A percentile compares a stretch with the other conserved stretches of the same genome.
phyloP scores from a whole-genome alignment of 179 eudicot genomes.

The Beta corolliflora region DNA sequence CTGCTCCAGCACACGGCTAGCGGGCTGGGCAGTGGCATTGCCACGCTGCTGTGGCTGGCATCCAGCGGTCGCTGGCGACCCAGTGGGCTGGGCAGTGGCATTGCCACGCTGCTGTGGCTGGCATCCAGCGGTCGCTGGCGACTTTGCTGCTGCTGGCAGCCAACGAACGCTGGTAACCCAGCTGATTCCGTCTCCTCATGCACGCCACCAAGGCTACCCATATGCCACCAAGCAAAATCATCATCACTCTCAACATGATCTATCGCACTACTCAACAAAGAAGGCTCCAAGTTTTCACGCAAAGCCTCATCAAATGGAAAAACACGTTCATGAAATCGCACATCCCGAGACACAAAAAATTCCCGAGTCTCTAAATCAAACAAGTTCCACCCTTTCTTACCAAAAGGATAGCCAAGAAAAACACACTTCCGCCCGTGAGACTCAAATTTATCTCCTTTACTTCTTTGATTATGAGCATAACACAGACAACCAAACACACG shows the following conservation, averaged over 20 bases:
- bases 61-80: no score
- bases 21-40: no score
- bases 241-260: no score
- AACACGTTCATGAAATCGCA: background rate
- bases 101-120: no score
- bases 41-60: no score
- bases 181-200: background rate
- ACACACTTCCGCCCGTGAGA: background rate
- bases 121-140: no score
- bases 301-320: background rate
- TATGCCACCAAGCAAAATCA: background rate
- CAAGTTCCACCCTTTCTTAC: background rate
- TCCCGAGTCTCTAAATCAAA: background rate
- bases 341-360: background rate
- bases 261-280: background rate
- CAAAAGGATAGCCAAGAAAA: constrained; percentile 4
- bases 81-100: no score
- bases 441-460: background rate
- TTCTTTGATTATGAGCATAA: background rate
- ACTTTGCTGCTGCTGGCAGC: background rate
- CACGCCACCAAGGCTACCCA: background rate
- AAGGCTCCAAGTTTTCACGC: background rate
- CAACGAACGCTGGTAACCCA: background rate
- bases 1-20: background rate
- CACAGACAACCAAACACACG: background rate